Evolutionary conservation across 192 early-diverging fungal species (phyloP).

Genomic region (Coemansia interrupta): DNA sequence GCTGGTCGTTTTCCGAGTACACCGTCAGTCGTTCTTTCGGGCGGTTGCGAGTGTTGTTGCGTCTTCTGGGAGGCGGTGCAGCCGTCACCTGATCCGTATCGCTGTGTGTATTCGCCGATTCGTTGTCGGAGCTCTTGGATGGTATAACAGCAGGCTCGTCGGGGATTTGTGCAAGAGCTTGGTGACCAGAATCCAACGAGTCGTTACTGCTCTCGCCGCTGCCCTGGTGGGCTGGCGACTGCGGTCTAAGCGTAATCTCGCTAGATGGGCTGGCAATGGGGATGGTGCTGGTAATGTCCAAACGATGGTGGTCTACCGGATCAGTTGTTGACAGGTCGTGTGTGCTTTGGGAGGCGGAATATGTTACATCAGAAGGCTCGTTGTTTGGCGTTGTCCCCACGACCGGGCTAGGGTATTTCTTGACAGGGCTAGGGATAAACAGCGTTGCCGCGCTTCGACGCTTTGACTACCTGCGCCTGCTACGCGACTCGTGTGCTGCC

Average conservation of each 20-base stretch:
- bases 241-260: too few species aligned
- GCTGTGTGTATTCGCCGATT: not conserved
- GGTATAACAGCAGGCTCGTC: too few species aligned
- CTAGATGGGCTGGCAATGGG: too few species aligned
- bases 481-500: slow-evolving; percentile 14
- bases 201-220: too few species aligned
- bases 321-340: too few species aligned
- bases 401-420: slow-evolving; percentile 13
- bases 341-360: slow-evolving; percentile 1
- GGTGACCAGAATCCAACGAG: too few species aligned
- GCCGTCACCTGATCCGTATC: not conserved
- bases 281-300: slow-evolving; percentile 24
- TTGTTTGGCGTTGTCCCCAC: slow-evolving; percentile 24
- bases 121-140: too few species aligned
- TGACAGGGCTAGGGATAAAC: slow-evolving; percentile 24
- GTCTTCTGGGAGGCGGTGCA: slow-evolving; percentile 20
- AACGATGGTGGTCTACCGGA: too few species aligned
- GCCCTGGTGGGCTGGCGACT: too few species aligned
- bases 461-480: slow-evolving; percentile 41
- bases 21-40: slow-evolving; percentile 53
- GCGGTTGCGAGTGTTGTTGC: slow-evolving; percentile 16
- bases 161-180: too few species aligned
- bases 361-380: slow-evolving; percentile 12
- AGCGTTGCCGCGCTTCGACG: slow-evolving; percentile 44
- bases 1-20: slow-evolving; percentile 36